Evolutionary conservation across 192 early-diverging fungal genomes (phyloP), one percentile per base, ranked within the genome.

Genomic region (Geosiphon pyriformis): DNA sequence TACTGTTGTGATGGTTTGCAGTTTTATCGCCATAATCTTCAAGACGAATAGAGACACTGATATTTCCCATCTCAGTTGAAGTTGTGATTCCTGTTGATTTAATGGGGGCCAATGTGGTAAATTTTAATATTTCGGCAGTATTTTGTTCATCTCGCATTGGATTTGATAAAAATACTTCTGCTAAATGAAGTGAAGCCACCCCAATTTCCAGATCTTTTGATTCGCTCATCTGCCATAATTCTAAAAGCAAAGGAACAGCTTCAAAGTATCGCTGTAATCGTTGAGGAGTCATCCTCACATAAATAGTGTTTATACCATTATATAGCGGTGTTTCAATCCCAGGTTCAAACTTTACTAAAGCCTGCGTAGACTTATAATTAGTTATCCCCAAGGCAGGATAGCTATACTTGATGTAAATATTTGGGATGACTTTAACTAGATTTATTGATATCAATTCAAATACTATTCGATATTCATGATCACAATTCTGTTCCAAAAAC

Each of bases 301-400:
- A 52, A 31, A 67, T 57, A 2, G 65, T 31, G 26, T 42, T 67
- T 27, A 51, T 67, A 11, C 65, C 54, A 67, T 47, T 67, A 31
- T 23, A 7, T 30, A 67, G 37, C 20, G 8, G 31, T 10, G 37
- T 11, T 27, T 67, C 65, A 20, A 18, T 18, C 29, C 54, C 22
- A 15, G 15, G 34, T 57, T 67, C 65, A 26, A 57, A n/a, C 27
- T 37, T 57, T 20, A 17, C 25, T 34, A 57, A 26, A 7, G 15
- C 7, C 31, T 67, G 65, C 22, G 65, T 67, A 17, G 37, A 48
- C 31, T 57, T 67, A 48, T 54, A 27, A 42, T 67, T 35, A 12
- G 65, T 57, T 30, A 67, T 67, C 3, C 65, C 65, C 35, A 67
- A 67, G 2, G 65, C 53, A 20, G 65, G 65, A 57, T 67, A 67